Conservation (phyloP, 2,329 filamentous ascomycete species). For the Allantophomopsis cytisporea region DNA sequence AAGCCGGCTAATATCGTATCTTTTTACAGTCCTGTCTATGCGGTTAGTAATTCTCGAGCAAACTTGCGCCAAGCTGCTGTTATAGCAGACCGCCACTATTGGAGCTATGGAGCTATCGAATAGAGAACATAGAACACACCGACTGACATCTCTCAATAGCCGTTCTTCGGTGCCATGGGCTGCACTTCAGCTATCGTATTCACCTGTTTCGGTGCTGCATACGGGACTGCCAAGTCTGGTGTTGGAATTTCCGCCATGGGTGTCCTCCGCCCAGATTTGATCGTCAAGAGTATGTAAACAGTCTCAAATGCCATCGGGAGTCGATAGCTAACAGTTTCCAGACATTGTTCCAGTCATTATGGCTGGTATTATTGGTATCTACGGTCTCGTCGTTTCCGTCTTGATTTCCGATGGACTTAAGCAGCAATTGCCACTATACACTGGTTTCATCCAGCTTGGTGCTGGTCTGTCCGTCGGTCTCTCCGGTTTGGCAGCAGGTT, state of each 20-base stretch:
- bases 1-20: constrained; percentile 26
- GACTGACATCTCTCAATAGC: constrained; percentile 22
- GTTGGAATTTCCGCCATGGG: constrained; percentile 98
- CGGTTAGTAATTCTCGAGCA: constrained; percentile 58
- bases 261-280: constrained; percentile 93
- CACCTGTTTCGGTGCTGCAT: constrained; percentile 91
- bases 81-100: too few species aligned
- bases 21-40: constrained; percentile 76
- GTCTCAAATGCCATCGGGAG: background rate
- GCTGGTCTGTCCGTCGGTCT: constrained; percentile 73
- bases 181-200: constrained; percentile 93
- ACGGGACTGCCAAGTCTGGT: constrained; percentile 98
- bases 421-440: constrained; percentile 63
- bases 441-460: constrained; percentile 75
- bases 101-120: too few species aligned
- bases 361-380: constrained; percentile 99
- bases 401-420: constrained; percentile 69
- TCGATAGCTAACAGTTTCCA: constrained; percentile 23
- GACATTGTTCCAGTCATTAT: constrained; percentile 99
- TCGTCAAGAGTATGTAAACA: constrained; percentile 82
- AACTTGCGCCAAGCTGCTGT: too few species aligned
- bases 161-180: constrained; percentile 96
- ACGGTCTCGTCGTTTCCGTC: constrained; percentile 79
- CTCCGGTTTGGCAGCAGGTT: constrained; percentile 71
- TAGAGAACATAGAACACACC: too few species aligned